Evolutionary conservation across 352 stramenopile genomes (phyloP).

Genomic region (Pythium apleroticum): DNA sequence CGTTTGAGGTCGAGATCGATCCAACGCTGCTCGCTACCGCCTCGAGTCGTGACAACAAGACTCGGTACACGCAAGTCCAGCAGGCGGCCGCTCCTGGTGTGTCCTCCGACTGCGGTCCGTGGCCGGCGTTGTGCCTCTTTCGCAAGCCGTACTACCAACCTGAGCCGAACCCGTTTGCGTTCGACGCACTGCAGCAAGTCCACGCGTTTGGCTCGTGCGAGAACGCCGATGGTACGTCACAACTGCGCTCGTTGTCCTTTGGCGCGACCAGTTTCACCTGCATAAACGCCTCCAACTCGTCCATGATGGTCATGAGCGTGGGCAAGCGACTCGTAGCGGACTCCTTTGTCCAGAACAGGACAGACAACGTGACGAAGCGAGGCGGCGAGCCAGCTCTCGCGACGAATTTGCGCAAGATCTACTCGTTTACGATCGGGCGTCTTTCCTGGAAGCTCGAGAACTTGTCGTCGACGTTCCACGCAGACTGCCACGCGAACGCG

Average conservation of each 20-base stretch:
- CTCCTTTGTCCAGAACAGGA: conserved; percentile 3
- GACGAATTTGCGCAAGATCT: conserved; percentile 30
- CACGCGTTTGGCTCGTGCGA: conserved; percentile 8
- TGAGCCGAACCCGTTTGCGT: not conserved
- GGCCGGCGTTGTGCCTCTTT: conserved; percentile 2
- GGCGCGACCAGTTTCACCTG: not conserved
- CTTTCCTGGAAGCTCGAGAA: conserved; percentile 20
- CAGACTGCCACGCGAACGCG: conserved; percentile 2
- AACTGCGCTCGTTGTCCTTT: not conserved
- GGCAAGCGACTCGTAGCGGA: conserved; percentile 14
- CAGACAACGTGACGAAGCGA: not conserved
- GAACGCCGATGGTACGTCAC: not conserved
- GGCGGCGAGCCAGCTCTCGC: not conserved
- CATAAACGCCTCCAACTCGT: not conserved
- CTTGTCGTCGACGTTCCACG: conserved; percentile 18
- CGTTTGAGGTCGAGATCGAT: conserved; percentile 19
- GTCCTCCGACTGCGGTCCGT: conserved; percentile 1
- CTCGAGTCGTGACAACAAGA: not conserved
- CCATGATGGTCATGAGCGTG: conserved; percentile 9
- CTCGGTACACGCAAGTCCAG: not conserved
- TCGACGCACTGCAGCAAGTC: conserved; percentile 6
- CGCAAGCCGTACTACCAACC: not conserved
- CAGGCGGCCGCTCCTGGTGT: conserved; percentile 5
- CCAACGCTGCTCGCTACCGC: conserved; percentile 2
- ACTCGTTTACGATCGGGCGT: conserved; percentile 26